phyloP scores from a whole-genome alignment of 2,329 filamentous ascomycete species.

The Geosmithia morbida region DNA sequence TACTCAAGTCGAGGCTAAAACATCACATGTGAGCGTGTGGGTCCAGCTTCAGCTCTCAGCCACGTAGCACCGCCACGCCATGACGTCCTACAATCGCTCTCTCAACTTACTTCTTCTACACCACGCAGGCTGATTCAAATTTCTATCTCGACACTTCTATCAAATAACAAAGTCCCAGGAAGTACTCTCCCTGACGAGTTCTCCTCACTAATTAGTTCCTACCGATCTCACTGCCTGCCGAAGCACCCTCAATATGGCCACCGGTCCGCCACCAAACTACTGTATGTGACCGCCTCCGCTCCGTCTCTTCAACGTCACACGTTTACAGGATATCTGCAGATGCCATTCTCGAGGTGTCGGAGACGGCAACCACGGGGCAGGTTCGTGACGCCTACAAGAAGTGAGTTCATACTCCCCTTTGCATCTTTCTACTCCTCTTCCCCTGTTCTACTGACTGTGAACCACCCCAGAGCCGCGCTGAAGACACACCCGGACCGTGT shows the following conservation, averaged over 20 bases:
- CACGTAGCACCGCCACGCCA: conserved; percentile 4
- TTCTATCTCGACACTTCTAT: neutral
- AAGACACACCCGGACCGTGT: conserved; percentile 93
- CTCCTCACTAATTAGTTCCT: neutral
- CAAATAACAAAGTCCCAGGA: neutral
- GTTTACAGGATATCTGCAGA: conserved; percentile 31
- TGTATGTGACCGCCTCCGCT: conserved; percentile 24
- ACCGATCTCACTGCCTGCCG: neutral
- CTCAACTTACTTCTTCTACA: neutral
- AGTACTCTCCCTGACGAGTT: too few species aligned
- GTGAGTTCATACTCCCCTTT: conserved; percentile 22
- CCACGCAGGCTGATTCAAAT: neutral
- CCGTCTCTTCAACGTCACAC: neutral
- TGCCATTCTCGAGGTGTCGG: conserved; percentile 56
- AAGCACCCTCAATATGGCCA: conserved; percentile 13
- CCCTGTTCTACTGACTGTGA: neutral
- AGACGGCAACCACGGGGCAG: conserved; percentile 65
- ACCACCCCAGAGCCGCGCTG: conserved; percentile 56
- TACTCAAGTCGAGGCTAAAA: neutral
- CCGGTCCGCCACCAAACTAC: conserved; percentile 38
- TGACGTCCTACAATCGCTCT: conserved; percentile 2
- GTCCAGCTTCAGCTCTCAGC: conserved; percentile 2
- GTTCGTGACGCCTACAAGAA: conserved; percentile 93
- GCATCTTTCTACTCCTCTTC: neutral
- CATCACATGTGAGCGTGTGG: neutral